A percentile compares a stretch with the other conserved stretches of the same genome.
These are phyloP conservation scores for Phytophthora quininea DNA, from an alignment of 352 stramenopile genomes.

Conservation along the genomic window DNA sequence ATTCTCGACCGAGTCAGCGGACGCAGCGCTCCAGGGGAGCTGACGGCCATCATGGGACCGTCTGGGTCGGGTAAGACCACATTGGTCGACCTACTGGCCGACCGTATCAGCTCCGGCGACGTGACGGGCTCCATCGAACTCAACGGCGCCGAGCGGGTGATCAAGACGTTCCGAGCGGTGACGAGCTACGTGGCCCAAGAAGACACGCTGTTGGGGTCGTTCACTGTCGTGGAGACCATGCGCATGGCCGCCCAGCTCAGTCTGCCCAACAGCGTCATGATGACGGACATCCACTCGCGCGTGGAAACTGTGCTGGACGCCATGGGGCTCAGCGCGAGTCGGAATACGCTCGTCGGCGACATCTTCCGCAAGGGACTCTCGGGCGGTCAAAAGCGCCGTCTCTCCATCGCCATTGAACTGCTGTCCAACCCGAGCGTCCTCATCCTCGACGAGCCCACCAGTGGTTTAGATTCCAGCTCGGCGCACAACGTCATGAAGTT, in stretches of 20 bases:
- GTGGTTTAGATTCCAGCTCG: conserved; percentile 52
- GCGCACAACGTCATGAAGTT: conserved; percentile 58
- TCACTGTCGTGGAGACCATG: conserved; percentile 76
- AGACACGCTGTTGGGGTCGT: conserved; percentile 65
- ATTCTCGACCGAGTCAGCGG: conserved; percentile 68
- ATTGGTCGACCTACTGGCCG: conserved; percentile 65
- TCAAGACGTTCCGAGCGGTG: conserved; percentile 47
- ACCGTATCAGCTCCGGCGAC: conserved; percentile 53
- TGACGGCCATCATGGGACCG: conserved; percentile 72
- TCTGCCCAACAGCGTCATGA: conserved; percentile 44
- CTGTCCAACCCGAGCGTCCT: conserved; percentile 73
- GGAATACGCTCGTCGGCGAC: conserved; percentile 71
- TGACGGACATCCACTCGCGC: conserved; percentile 28
- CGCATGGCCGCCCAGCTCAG: conserved; percentile 63
- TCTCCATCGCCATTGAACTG: conserved; percentile 83
- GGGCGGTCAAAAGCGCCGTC: conserved; percentile 79
- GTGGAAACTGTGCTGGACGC: conserved; percentile 61
- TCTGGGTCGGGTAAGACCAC: conserved; percentile 71
- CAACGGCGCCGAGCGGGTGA: conserved; percentile 44
- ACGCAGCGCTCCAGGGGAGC: conserved; percentile 46
- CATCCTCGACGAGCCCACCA: conserved; percentile 81
- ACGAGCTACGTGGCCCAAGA: conserved; percentile 73
- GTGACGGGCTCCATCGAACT: conserved; percentile 56
- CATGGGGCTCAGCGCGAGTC: conserved; percentile 53
- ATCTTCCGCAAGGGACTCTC: conserved; percentile 79